A percentile compares a stretch with the other conserved stretches of the same genome.
phyloP scores from a whole-genome alignment of 2,329 filamentous ascomycete genomes.

The Ophiostoma tasmaniense region DNA sequence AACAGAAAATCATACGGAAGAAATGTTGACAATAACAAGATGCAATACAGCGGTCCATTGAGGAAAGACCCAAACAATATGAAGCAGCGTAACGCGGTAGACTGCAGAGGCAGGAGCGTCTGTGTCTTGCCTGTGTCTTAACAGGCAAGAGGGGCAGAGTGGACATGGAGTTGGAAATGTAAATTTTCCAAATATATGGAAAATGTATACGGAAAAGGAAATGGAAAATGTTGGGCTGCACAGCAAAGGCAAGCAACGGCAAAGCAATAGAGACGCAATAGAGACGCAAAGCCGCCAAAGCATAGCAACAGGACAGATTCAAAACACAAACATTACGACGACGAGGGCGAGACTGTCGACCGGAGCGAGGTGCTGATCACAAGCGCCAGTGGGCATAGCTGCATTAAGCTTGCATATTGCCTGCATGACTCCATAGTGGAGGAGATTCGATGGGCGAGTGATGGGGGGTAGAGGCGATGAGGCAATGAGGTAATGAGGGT shows the following conservation, averaged over 20 bases:
- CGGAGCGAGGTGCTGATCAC: not conserved
- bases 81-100: not conserved
- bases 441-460: not conserved
- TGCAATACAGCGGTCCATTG: not conserved
- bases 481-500: not conserved
- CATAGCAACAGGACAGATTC: not conserved
- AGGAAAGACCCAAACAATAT: not conserved
- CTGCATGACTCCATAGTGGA: constrained; percentile 2
- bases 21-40: too few species aligned
- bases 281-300: not conserved
- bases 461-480: not conserved
- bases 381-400: constrained; percentile 2
- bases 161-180: not conserved
- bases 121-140: not conserved
- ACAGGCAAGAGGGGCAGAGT: constrained; percentile 1
- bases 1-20: too few species aligned
- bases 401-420: constrained; percentile 6
- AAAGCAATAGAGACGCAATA: not conserved
- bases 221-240: not conserved
- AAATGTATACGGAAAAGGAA: too few species aligned
- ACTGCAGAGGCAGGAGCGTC: not conserved
- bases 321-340: not conserved
- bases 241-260: too few species aligned
- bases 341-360: not conserved
- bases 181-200: too few species aligned